phyloP scores from a whole-genome alignment of 352 stramenopile species.

The Phytophthora brassicae region DNA sequence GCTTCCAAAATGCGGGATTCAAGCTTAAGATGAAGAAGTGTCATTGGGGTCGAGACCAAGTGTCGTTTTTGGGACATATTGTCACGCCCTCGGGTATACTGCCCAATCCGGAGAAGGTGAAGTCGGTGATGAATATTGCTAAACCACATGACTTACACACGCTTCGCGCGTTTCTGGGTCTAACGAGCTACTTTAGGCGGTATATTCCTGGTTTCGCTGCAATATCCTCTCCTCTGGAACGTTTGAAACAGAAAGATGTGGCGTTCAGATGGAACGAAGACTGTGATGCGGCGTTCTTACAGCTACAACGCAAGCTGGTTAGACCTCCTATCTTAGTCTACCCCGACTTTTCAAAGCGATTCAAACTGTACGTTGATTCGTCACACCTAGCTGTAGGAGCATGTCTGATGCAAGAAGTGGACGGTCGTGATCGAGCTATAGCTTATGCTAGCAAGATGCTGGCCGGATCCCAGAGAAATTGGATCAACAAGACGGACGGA shows the following conservation, averaged over 20 bases:
- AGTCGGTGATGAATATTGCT: background rate
- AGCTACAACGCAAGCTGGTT: background rate
- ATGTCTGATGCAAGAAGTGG: slow-evolving; percentile 1
- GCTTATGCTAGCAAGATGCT: slow-evolving; percentile 4
- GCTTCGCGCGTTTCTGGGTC: background rate
- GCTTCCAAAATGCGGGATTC: background rate
- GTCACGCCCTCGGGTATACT: too few relatives aligned
- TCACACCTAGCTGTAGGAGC: background rate
- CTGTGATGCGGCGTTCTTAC: background rate
- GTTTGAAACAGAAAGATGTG: background rate
- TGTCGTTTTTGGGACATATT: too few relatives aligned
- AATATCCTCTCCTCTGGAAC: background rate
- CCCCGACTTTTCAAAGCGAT: background rate
- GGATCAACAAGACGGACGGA: background rate
- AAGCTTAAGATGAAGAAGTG: slow-evolving; percentile 10
- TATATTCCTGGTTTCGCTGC: slow-evolving; percentile 3
- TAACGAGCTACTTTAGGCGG: background rate
- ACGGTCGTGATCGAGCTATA: background rate
- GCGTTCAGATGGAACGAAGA: background rate
- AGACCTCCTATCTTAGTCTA: slow-evolving; percentile 8
- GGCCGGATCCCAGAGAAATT: background rate
- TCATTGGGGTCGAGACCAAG: too few relatives aligned
- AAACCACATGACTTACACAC: background rate
- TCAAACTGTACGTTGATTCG: slow-evolving; percentile 6
- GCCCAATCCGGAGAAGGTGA: too few relatives aligned